phyloP scores from a whole-genome alignment of 2,329 filamentous ascomycete genomes.

The Exophiala alcalophila region DNA sequence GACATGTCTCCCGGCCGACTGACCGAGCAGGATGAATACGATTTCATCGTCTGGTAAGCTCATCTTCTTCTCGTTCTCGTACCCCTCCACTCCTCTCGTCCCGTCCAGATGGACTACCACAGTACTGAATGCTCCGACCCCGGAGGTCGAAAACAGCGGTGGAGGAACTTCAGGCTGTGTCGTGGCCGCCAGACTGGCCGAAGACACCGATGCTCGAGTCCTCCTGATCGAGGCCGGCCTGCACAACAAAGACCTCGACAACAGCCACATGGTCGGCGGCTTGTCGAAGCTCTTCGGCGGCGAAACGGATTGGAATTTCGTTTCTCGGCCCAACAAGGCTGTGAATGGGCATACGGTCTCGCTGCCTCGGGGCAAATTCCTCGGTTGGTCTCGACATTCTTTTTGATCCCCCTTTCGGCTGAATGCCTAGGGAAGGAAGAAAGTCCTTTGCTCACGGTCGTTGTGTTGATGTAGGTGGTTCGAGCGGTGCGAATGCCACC shows the following conservation, averaged over 20 bases:
- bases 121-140: no score
- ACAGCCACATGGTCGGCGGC: conserved; percentile 47
- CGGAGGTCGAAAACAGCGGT: conserved; percentile 32
- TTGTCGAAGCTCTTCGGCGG: conserved; percentile 45
- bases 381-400: no score
- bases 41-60: conserved; percentile 33
- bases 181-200: conserved; percentile 48
- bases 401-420: conserved; percentile 36
- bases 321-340: conserved; percentile 41
- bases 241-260: conserved; percentile 45
- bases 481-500: conserved; percentile 46
- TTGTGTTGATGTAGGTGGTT: no score
- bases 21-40: conserved; percentile 27
- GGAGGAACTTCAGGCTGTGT: conserved; percentile 51
- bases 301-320: conserved; percentile 46
- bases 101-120: not conserved
- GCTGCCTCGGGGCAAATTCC: conserved; percentile 44
- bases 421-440: conserved; percentile 43
- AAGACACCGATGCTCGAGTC: conserved; percentile 42
- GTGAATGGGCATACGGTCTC: conserved; percentile 43
- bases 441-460: conserved; percentile 42
- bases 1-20: conserved; percentile 26
- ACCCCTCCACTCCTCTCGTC: not conserved
- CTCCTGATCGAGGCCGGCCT: conserved; percentile 50
- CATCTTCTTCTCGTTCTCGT: no score